These are phyloP conservation scores for Cruciata laevipes DNA, from an alignment of 257 asterid species.

Conservation along the genomic window DNA sequence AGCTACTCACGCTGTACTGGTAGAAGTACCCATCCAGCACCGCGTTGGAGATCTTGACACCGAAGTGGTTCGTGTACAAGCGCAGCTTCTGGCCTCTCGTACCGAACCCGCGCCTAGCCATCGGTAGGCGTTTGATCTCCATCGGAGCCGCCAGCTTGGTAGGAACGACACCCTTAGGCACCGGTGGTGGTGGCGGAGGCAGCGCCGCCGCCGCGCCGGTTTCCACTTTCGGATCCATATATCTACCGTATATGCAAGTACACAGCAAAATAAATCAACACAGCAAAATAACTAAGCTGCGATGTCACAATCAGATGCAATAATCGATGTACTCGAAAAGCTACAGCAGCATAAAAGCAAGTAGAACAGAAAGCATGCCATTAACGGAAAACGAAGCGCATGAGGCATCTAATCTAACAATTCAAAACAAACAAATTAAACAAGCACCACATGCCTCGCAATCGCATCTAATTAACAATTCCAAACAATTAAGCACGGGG, in stretches of 20 bases:
- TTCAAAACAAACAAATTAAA: too few relatives aligned
- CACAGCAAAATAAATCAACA: too few relatives aligned
- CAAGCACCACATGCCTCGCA: too few relatives aligned
- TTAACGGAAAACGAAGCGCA: too few relatives aligned
- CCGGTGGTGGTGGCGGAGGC: constrained; percentile 32
- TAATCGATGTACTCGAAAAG: too few relatives aligned
- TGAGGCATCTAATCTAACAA: too few relatives aligned
- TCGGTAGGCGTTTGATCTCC: constrained; percentile 28
- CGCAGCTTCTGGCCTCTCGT: constrained; percentile 29
- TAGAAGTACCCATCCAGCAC: constrained; percentile 32
- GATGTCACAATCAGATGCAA: not conserved
- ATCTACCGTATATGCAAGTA: not conserved
- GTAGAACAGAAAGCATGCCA: too few relatives aligned
- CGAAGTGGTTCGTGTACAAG: constrained; percentile 52
- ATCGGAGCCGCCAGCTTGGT: constrained; percentile 12
- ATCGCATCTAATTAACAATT: too few relatives aligned
- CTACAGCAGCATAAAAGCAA: too few relatives aligned
- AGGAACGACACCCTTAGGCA: constrained; percentile 28
- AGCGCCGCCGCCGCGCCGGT: not conserved
- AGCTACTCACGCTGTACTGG: constrained; percentile 51
- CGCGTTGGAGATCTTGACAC: constrained; percentile 31
- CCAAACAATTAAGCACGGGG: not conserved
- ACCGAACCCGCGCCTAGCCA: constrained; percentile 41
- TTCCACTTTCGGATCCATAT: not conserved
- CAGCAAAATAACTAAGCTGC: not conserved